Base-by-base conservation (phyloP, 352 stramenopile genomes). In the Globisporangium perplexum region DNA sequence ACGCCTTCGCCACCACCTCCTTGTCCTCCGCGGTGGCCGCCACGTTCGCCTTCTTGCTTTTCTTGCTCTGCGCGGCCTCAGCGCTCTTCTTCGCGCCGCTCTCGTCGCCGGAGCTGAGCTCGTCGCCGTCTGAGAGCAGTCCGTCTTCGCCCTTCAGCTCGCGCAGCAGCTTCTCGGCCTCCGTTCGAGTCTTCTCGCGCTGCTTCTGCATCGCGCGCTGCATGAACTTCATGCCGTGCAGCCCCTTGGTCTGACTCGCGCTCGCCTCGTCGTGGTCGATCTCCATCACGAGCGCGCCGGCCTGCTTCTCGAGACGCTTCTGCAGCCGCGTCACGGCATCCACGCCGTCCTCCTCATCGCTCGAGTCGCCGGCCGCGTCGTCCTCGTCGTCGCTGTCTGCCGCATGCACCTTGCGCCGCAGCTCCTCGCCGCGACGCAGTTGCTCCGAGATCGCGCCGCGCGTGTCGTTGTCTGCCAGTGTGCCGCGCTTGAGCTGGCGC, bases 161-260 rank as follows among this genome's bases (percentile, higher is more conserved):
- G 23, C 77, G 69, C 44, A 99, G 73, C 35, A 99, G 71, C 62
- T 89, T 81, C 52, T 97, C 83, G 0, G 95, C 95, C 63, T 99
- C 96, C 33, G 85, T 66, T 14, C 92, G 86, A 5, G 96, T 90
- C 52, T 90, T 83, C 54, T 97, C 82, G 45, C 93, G 78, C 71
- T 99, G 95, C 62, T 94, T 95, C 68, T 98, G 77, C 33, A 98
- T 78, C n/a, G 95, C 96, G 28, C 88, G 84, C 74, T 99, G 89
- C 97, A 99, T 99, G 65, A 99, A 99, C 47, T 97, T 96, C 81
- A 99, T 96, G 50, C 96, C 88, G 22, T 98, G 90, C 5, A 99
- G 72, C 5, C 93, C 92, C 39, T 83, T 83, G 22, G 77, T 74
- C 57, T 93, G 72, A 6, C 51, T 60, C 14, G 74, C 72, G 17